These are phyloP conservation scores for Vararia minispora DNA, from an alignment of 768 basidiomycete species.

Conservation along the genomic window DNA sequence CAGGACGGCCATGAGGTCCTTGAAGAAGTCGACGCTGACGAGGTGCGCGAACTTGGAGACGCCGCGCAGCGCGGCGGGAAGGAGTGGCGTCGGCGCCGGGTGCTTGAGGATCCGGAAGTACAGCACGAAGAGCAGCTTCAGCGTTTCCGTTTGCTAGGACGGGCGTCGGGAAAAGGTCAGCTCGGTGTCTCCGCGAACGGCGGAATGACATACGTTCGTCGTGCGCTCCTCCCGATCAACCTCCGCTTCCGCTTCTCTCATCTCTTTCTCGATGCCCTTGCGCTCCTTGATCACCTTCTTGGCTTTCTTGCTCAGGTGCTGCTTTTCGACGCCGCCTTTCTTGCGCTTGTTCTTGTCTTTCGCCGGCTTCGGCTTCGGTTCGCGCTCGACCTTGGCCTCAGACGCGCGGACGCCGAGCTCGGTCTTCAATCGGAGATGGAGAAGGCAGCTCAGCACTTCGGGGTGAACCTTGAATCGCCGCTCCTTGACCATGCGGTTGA, in stretches of 20 bases:
- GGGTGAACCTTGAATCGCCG: constrained; percentile 84
- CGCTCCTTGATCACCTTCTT: constrained; percentile 78
- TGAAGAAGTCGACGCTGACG: constrained; percentile 98
- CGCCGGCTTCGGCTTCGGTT: constrained; percentile 24
- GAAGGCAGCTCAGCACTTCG: constrained; percentile 73
- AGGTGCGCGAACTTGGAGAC: constrained; percentile 91
- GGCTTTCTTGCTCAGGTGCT: constrained; percentile 87
- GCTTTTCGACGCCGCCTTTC: constrained; percentile 32
- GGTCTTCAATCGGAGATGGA: constrained; percentile 76
- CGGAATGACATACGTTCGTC: constrained; percentile 49
- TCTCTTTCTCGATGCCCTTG: constrained; percentile 83
- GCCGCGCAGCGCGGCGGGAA: constrained; percentile 83
- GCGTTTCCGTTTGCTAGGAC: constrained; percentile 87
- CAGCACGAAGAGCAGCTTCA: constrained; percentile 92
- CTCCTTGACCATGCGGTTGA: constrained; percentile 96
- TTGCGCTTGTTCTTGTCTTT: constrained; percentile 39
- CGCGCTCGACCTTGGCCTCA: constrained; percentile 51
- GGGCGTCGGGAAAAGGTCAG: background rate
- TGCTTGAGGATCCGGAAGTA: constrained; percentile 95
- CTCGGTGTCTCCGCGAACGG: constrained; percentile 2
- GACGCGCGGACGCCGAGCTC: constrained; percentile 79
- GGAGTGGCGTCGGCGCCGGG: constrained; percentile 62
- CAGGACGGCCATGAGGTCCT: constrained; percentile 82
- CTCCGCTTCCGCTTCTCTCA: constrained; percentile 90
- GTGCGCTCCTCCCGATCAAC: constrained; percentile 88